phyloP scores from a whole-genome alignment of 2,329 filamentous ascomycete species.

The Sporothrix variecibatus region DNA sequence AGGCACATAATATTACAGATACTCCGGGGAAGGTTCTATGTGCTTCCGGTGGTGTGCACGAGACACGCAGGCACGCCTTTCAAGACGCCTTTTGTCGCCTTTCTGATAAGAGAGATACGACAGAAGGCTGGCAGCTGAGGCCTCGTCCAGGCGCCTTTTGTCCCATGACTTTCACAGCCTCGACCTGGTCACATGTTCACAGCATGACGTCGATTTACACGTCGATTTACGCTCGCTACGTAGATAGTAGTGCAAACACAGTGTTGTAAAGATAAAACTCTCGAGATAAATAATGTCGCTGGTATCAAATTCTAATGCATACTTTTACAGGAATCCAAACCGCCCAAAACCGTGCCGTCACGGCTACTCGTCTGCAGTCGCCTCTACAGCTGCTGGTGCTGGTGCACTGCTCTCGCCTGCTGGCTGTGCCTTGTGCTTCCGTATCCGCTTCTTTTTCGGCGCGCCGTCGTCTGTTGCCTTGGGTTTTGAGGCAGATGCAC shows the following conservation, averaged over 20 bases:
- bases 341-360: background rate
- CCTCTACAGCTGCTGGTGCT: background rate
- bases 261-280: background rate
- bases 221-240: background rate
- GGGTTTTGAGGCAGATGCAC: background rate
- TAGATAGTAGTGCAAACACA: background rate
- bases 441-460: constrained; percentile 34
- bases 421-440: constrained; percentile 32
- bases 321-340: constrained; percentile 1
- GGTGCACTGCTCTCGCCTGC: background rate
- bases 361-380: background rate
- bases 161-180: constrained; percentile 13
- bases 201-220: background rate
- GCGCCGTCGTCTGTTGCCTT: constrained; percentile 17
- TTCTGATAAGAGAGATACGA: background rate
- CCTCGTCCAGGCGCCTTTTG: background rate
- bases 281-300: background rate
- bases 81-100: background rate
- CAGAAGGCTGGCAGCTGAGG: background rate
- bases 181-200: constrained; percentile 2
- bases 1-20: background rate
- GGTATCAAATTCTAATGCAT: constrained; percentile 19
- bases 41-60: constrained; percentile 16
- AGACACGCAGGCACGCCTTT: constrained; percentile 11
- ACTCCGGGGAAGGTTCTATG: background rate